Percentiles rank a stretch among this genome's conserved stretches.
Evolutionary conservation across 1,284 basidiomycete genomes (phyloP).

Genomic region (Apiotrichum veenhuisii): DNA sequence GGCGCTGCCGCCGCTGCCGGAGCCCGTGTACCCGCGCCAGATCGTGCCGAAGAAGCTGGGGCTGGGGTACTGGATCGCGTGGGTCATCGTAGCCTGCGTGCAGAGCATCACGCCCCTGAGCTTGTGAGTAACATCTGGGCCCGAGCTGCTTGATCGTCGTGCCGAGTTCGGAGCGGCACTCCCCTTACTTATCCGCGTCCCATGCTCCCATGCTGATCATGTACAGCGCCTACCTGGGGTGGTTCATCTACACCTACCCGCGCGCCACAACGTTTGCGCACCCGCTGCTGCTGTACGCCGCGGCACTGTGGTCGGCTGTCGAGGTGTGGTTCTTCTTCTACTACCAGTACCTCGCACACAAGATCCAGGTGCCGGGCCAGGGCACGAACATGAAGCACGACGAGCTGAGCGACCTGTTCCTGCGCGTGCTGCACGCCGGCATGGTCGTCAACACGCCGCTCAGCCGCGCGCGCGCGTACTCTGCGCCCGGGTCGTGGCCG

Average conservation of each 20-base stretch:
- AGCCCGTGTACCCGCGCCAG: slow-evolving; percentile 9
- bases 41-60: slow-evolving; percentile 9
- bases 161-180: too few relatives aligned
- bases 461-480: slow-evolving; percentile 5
- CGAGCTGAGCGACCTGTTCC: slow-evolving; percentile 60
- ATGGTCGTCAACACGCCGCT: slow-evolving; percentile 1
- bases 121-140: slow-evolving; percentile 53
- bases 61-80: slow-evolving; percentile 26
- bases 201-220: slow-evolving; percentile 4
- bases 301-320: slow-evolving; percentile 35
- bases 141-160: too few relatives aligned
- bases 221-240: slow-evolving; percentile 50
- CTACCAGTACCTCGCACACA: slow-evolving; percentile 58
- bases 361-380: slow-evolving; percentile 57
- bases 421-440: slow-evolving; percentile 61
- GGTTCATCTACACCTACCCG: slow-evolving; percentile 50
- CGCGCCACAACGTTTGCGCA: slow-evolving; percentile 34
- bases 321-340: slow-evolving; percentile 67
- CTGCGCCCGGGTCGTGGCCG: slow-evolving; percentile 4
- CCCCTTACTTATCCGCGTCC: background rate
- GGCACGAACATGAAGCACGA: slow-evolving; percentile 45
- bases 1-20: slow-evolving; percentile 7
- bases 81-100: slow-evolving; percentile 59
- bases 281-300: slow-evolving; percentile 11
- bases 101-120: slow-evolving; percentile 67